Conservation (phyloP, 306 rosid genomes). For the Rosa rugosa region DNA sequence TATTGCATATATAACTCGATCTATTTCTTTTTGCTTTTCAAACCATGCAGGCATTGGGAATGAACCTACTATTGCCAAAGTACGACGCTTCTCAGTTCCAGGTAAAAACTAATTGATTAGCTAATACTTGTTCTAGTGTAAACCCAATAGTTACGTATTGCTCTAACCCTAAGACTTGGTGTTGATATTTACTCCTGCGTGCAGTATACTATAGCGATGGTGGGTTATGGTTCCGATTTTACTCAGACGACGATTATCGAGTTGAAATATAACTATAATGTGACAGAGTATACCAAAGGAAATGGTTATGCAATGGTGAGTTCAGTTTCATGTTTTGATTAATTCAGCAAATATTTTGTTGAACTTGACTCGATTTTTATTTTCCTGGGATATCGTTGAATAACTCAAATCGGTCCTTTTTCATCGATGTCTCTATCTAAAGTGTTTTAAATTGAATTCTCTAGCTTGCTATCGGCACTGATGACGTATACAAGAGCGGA, state of each 20-base stretch:
- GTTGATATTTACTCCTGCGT: background rate
- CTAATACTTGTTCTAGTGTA: background rate
- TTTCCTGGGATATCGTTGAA: background rate
- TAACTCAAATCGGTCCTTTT: background rate
- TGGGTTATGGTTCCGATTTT: conserved; percentile 15
- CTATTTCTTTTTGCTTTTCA: background rate
- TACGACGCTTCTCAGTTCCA: background rate
- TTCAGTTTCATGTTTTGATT: background rate
- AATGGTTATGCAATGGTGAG: conserved; percentile 24
- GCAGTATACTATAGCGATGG: conserved; percentile 16
- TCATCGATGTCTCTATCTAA: background rate
- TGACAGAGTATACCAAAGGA: conserved; percentile 6
- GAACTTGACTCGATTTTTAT: background rate
- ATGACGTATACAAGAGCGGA: conserved; percentile 23
- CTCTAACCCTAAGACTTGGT: background rate
- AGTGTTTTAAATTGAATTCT: background rate
- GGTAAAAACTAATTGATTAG: background rate
- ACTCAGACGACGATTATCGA: conserved; percentile 19
- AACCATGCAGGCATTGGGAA: conserved; percentile 17
- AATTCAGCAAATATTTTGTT: background rate
- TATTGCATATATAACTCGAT: background rate
- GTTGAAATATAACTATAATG: conserved; percentile 14
- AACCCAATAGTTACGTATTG: background rate
- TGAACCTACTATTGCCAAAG: conserved; percentile 1
- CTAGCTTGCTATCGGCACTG: conserved; percentile 22